Evolutionary conservation across 164 flowering plant species (phyloP).

Genomic region (Magnolia sinica): DNA sequence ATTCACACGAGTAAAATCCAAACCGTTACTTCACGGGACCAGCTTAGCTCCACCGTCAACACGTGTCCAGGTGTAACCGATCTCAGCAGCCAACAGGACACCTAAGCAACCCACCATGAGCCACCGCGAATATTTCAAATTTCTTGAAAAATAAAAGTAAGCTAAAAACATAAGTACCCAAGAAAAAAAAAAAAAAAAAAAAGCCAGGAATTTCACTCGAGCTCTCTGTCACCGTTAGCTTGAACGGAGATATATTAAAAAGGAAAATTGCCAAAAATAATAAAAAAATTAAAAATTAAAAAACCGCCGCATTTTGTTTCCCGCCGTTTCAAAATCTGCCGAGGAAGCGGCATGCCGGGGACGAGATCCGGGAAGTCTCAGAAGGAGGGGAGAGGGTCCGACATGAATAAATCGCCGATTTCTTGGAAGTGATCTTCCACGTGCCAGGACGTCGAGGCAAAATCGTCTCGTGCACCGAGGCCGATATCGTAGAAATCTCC

Average conservation of each 20-base stretch:
- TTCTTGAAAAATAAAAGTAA: too few species aligned
- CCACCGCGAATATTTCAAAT: too few species aligned
- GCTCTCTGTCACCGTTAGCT: slow-evolving; percentile 9
- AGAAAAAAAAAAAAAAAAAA: not conserved
- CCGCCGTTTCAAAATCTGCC: slow-evolving; percentile 17
- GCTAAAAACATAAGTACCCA: not conserved
- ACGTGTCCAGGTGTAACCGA: not conserved
- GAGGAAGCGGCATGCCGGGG: slow-evolving; percentile 7
- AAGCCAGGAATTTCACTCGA: not conserved
- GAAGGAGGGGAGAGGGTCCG: slow-evolving; percentile 34
- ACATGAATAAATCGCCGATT: slow-evolving; percentile 66
- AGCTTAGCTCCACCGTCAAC: not conserved
- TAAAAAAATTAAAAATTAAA: not conserved
- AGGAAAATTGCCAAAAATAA: not conserved
- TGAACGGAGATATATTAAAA: not conserved
- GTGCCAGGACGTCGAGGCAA: slow-evolving; percentile 15
- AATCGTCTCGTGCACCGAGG: slow-evolving; percentile 18
- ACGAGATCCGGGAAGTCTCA: not conserved
- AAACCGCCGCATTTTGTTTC: not conserved
- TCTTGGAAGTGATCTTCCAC: slow-evolving; percentile 57
- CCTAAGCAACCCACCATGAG: not conserved
- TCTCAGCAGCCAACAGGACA: not conserved
- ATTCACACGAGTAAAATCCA: not conserved
- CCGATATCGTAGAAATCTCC: slow-evolving; percentile 26
- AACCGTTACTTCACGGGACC: not conserved